Percentiles rank a stretch among this genome's conserved stretches.
These are phyloP conservation scores for Rhododendron kiyosumense DNA, from an alignment of 148 eudicot genomes.

Conservation along the genomic window DNA sequence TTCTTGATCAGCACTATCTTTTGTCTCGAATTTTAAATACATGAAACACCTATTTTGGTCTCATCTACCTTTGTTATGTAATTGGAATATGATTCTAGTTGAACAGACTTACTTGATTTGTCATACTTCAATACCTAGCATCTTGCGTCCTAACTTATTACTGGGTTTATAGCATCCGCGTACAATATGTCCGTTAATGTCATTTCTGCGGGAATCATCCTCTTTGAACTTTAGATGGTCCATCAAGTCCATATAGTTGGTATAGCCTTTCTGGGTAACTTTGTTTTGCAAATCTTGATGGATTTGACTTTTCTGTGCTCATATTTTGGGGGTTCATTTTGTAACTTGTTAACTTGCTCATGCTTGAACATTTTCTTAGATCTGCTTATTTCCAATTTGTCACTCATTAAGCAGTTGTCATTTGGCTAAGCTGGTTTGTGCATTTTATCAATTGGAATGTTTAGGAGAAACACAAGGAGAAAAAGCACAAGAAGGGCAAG, in stretches of 20 bases:
- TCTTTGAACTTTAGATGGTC: not conserved
- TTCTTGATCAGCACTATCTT: not conserved
- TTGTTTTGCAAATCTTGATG: not conserved
- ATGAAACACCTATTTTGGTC: not conserved
- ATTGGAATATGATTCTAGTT: not conserved
- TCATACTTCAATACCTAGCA: not conserved
- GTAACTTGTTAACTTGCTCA: not conserved
- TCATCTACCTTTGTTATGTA: not conserved
- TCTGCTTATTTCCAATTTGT: not conserved
- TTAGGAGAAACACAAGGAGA: slow-evolving; percentile 32
- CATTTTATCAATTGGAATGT: not conserved
- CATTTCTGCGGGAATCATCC: not conserved
- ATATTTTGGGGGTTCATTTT: not conserved
- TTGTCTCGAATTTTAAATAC: not conserved
- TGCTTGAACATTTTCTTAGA: not conserved
- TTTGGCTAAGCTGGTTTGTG: not conserved
- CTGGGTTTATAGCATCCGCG: not conserved
- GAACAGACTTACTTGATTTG: not conserved
- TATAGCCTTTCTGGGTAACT: not conserved
- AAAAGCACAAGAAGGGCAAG: slow-evolving; percentile 29
- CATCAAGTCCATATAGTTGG: not conserved
- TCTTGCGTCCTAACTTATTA: not conserved
- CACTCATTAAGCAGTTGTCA: not conserved
- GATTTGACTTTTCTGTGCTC: not conserved
- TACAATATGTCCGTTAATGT: not conserved